Conservation (phyloP, 2,329 filamentous ascomycete species). For the Cladophialophora chaetospira region DNA sequence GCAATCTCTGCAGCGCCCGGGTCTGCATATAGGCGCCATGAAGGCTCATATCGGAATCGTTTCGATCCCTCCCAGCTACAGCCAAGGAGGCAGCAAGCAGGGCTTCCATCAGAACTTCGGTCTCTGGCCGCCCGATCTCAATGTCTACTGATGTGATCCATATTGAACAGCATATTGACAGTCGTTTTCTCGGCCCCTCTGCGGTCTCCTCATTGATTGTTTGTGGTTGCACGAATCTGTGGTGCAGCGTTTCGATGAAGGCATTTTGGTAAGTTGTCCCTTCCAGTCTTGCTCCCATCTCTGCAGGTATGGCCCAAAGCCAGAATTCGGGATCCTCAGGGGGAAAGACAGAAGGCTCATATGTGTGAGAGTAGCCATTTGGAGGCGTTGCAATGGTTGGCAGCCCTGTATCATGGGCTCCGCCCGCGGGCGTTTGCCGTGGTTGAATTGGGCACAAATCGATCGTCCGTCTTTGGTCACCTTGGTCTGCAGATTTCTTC, state of each 20-base stretch:
- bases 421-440: background rate
- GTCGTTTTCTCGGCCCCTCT: conserved; percentile 3
- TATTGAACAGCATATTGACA: conserved; percentile 20
- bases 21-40: conserved; percentile 22
- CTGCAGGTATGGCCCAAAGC: conserved; percentile 17
- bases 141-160: conserved; percentile 17
- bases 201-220: conserved; percentile 3
- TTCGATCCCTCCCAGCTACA: conserved; percentile 21
- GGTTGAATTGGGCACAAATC: background rate
- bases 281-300: conserved; percentile 15
- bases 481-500: conserved; percentile 18
- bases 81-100: conserved; percentile 20
- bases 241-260: conserved; percentile 6
- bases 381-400: background rate
- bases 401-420: background rate
- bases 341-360: background rate
- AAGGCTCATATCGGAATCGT: conserved; percentile 16
- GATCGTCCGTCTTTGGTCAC: background rate
- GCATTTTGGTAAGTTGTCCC: conserved; percentile 15
- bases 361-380: background rate
- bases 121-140: conserved; percentile 17
- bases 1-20: conserved; percentile 21
- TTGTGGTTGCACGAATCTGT: conserved; percentile 10
- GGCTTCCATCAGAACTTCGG: conserved; percentile 23
- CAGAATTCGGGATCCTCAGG: conserved; percentile 15